These are phyloP conservation scores for Arthrobotrys pseudoclavata DNA, from an alignment of 2,329 filamentous ascomycete genomes.

Conservation along the genomic window DNA sequence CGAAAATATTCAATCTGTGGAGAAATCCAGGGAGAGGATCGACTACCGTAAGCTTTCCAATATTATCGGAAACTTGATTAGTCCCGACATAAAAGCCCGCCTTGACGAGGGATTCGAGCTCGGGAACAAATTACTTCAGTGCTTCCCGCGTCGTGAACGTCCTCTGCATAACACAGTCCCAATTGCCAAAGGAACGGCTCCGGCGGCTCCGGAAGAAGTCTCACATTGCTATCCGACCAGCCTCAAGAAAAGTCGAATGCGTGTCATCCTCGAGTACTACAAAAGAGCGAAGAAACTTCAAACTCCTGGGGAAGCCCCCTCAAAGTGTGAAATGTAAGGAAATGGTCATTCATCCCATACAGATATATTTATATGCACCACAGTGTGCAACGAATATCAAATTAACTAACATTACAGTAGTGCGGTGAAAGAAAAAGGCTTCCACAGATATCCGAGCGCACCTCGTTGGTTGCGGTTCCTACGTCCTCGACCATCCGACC, in stretches of 20 bases:
- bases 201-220: no score
- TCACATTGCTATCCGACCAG: no score
- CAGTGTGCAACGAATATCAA: background rate
- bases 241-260: no score
- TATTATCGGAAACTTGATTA: background rate
- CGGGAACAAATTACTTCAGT: background rate
- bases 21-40: background rate
- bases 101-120: background rate
- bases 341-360: background rate
- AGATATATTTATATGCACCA: background rate
- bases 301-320: no score
- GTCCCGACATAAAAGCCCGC: background rate
- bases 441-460: background rate
- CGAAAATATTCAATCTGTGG: no score
- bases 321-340: background rate
- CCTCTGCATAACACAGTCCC: no score
- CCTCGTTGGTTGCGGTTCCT: background rate
- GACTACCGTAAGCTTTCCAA: background rate
- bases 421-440: background rate
- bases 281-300: background rate
- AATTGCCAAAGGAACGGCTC: no score
- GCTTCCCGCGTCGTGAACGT: background rate
- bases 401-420: background rate
- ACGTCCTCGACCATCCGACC: background rate
- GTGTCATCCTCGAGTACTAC: background rate